These are phyloP conservation scores for Begonia masoniana DNA, from an alignment of 306 rosid species.

Conservation along the genomic window DNA sequence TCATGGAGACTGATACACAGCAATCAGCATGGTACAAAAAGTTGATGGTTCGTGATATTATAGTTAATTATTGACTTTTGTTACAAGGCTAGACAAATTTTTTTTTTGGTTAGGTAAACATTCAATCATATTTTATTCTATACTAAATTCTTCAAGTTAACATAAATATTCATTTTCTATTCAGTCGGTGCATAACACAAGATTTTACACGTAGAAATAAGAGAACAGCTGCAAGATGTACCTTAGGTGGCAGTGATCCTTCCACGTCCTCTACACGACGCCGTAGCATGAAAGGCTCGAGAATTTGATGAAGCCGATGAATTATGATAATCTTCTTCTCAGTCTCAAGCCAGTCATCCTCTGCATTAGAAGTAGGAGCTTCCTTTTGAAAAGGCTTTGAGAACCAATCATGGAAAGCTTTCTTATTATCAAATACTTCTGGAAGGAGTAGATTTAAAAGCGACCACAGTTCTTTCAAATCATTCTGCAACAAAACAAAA, in stretches of 20 bases:
- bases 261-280: constrained; percentile 99
- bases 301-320: constrained; percentile 98
- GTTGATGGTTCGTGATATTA: too few relatives aligned
- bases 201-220: not conserved
- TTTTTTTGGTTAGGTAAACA: too few relatives aligned
- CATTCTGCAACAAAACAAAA: constrained; percentile 50
- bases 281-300: constrained; percentile 98
- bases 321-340: constrained; percentile 91
- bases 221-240: constrained; percentile 19
- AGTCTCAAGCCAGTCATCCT: constrained; percentile 98
- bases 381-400: constrained; percentile 97
- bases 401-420: constrained; percentile 98
- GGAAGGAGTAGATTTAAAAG: constrained; percentile 95
- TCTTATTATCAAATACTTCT: constrained; percentile 91
- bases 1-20: too few relatives aligned
- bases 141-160: too few relatives aligned
- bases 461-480: constrained; percentile 98
- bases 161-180: too few relatives aligned
- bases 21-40: too few relatives aligned
- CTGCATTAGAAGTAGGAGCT: constrained; percentile 58
- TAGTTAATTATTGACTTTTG: too few relatives aligned
- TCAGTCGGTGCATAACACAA: not conserved
- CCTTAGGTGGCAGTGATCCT: constrained; percentile 97
- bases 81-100: too few relatives aligned
- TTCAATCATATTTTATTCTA: too few relatives aligned